These are phyloP conservation scores for Monsonia emarginata DNA, from an alignment of 441 rosid species.

Conservation along the genomic window DNA sequence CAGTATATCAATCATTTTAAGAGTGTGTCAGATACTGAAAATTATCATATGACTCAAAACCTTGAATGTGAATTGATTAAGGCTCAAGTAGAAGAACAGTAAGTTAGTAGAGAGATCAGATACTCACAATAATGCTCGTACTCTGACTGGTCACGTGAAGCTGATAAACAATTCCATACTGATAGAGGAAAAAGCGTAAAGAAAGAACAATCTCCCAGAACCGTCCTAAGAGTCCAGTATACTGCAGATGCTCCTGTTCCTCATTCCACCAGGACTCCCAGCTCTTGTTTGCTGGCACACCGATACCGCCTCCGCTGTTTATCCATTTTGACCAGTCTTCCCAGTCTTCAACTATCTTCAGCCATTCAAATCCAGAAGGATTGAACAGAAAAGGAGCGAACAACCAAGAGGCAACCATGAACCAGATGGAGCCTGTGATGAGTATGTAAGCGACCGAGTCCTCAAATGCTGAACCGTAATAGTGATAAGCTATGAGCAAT, in stretches of 20 bases:
- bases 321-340: conserved; percentile 24
- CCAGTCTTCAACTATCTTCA: conserved; percentile 32
- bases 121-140: conserved; percentile 55
- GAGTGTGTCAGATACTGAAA: neutral
- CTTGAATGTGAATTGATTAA: neutral
- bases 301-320: conserved; percentile 20
- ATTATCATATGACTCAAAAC: neutral
- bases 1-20: neutral
- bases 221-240: conserved; percentile 60
- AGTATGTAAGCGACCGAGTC: conserved; percentile 71
- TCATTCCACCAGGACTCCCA: conserved; percentile 30
- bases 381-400: conserved; percentile 97
- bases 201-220: conserved; percentile 68
- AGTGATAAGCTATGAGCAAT: conserved; percentile 76
- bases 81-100: neutral
- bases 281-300: conserved; percentile 21
- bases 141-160: conserved; percentile 46
- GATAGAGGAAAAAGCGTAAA: conserved; percentile 62
- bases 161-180: conserved; percentile 80
- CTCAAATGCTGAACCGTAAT: conserved; percentile 77
- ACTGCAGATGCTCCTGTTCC: conserved; percentile 34
- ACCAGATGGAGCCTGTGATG: conserved; percentile 93
- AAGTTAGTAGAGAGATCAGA: neutral
- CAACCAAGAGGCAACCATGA: conserved; percentile 98
- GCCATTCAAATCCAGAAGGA: conserved; percentile 79